A percentile compares a stretch with the other conserved stretches of the same genome.
Conservation (phyloP, 2,329 filamentous ascomycete species). For the Periconia macrospinosa region DNA sequence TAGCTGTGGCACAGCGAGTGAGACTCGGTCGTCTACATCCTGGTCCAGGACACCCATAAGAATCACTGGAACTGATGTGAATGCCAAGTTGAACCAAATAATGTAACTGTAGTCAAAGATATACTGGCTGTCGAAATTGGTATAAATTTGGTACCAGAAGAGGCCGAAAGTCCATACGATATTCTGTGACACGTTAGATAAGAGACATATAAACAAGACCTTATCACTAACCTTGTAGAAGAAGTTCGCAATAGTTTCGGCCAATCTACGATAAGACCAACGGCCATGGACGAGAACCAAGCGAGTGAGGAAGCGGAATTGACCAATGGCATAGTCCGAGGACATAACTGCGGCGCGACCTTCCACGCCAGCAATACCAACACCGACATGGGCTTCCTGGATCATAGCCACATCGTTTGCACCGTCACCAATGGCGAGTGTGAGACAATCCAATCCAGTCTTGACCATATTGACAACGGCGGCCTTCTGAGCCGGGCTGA, state of each 20-base stretch:
- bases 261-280: slow-evolving; percentile 92
- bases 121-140: slow-evolving; percentile 94
- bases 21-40: slow-evolving; percentile 92
- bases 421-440: slow-evolving; percentile 84
- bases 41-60: slow-evolving; percentile 97
- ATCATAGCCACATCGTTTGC: slow-evolving; percentile 96
- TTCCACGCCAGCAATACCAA: slow-evolving; percentile 86
- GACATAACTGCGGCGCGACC: slow-evolving; percentile 83
- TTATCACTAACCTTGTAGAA: slow-evolving; percentile 79
- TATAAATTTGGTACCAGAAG: slow-evolving; percentile 97
- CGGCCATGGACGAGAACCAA: slow-evolving; percentile 79
- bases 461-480: slow-evolving; percentile 97
- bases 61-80: slow-evolving; percentile 92
- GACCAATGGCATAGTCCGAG: slow-evolving; percentile 84
- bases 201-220: neutral
- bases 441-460: slow-evolving; percentile 92
- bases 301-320: slow-evolving; percentile 82
- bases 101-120: slow-evolving; percentile 99
- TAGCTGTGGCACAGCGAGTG: slow-evolving; percentile 89
- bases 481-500: slow-evolving; percentile 95
- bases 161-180: slow-evolving; percentile 96
- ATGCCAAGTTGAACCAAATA: slow-evolving; percentile 92
- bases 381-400: slow-evolving; percentile 83
- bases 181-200: slow-evolving; percentile 60
- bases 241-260: slow-evolving; percentile 95